These are phyloP conservation scores for Pseudonitzschia pungens DNA, from an alignment of 108 stramenopile species.

Conservation along the genomic window DNA sequence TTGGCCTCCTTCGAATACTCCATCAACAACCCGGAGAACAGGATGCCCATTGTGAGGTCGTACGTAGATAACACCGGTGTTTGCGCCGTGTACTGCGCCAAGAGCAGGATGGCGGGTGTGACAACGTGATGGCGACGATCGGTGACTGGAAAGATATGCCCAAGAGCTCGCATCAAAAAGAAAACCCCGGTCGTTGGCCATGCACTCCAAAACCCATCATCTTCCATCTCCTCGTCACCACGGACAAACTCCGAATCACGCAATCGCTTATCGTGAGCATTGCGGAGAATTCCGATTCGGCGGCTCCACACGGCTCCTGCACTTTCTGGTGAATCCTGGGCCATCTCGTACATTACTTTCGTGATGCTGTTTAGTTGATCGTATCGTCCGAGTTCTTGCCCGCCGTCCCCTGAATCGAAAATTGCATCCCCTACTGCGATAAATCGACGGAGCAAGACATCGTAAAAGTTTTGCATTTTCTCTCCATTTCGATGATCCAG, in stretches of 20 bases:
- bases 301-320: slow-evolving; percentile 85
- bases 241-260: slow-evolving; percentile 67
- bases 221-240: slow-evolving; percentile 49
- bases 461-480: slow-evolving; percentile 92
- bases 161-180: slow-evolving; percentile 75
- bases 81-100: slow-evolving; percentile 85
- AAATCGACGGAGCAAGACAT: slow-evolving; percentile 86
- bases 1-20: slow-evolving; percentile 84
- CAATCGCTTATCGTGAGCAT: slow-evolving; percentile 83
- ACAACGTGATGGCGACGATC: slow-evolving; percentile 91
- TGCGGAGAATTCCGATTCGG: slow-evolving; percentile 79
- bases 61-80: slow-evolving; percentile 67
- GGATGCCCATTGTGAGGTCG: slow-evolving; percentile 79
- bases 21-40: slow-evolving; percentile 74
- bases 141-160: slow-evolving; percentile 89
- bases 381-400: slow-evolving; percentile 66
- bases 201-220: slow-evolving; percentile 52
- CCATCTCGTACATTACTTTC: slow-evolving; percentile 76
- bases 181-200: slow-evolving; percentile 90
- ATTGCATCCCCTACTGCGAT: slow-evolving; percentile 87
- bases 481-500: slow-evolving; percentile 88
- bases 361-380: slow-evolving; percentile 68
- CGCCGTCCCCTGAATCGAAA: slow-evolving; percentile 70
- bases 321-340: slow-evolving; percentile 83
- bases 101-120: slow-evolving; percentile 76